These are phyloP conservation scores for Plantago coronopus DNA, from an alignment of 305 asterid genomes.

Conservation along the genomic window DNA sequence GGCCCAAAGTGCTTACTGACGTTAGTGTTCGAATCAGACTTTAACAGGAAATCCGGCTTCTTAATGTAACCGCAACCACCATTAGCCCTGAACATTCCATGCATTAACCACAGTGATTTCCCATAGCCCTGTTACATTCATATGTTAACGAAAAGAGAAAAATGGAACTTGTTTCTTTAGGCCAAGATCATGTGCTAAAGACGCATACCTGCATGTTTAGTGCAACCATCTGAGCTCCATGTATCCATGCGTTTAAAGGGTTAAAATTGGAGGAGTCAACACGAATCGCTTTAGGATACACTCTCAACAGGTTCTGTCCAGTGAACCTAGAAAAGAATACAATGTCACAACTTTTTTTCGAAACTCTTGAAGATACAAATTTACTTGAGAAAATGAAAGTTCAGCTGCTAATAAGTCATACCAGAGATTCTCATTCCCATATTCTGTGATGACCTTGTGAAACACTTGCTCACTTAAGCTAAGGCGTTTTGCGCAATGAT, in stretches of 20 bases:
- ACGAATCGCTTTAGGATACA: slow-evolving; percentile 58
- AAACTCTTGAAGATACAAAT: background rate
- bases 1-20: slow-evolving; percentile 40
- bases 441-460: slow-evolving; percentile 44
- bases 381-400: background rate
- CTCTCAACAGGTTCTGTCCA: slow-evolving; percentile 47
- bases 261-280: slow-evolving; percentile 58
- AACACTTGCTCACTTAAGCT: slow-evolving; percentile 65
- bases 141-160: no score
- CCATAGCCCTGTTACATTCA: slow-evolving; percentile 50
- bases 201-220: slow-evolving; percentile 63
- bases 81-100: slow-evolving; percentile 66
- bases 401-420: slow-evolving; percentile 16
- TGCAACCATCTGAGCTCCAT: slow-evolving; percentile 74
- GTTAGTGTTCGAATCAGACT: slow-evolving; percentile 27
- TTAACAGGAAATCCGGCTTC: slow-evolving; percentile 51
- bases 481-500: slow-evolving; percentile 59
- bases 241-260: slow-evolving; percentile 56
- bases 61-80: slow-evolving; percentile 63
- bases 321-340: slow-evolving; percentile 42
- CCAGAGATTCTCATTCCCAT: slow-evolving; percentile 47
- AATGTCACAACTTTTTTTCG: background rate
- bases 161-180: no score
- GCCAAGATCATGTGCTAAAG: background rate
- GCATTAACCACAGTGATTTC: slow-evolving; percentile 66